Base-by-base conservation (phyloP, 2,329 filamentous ascomycete genomes). In the Hirsutella rhossiliensis region DNA sequence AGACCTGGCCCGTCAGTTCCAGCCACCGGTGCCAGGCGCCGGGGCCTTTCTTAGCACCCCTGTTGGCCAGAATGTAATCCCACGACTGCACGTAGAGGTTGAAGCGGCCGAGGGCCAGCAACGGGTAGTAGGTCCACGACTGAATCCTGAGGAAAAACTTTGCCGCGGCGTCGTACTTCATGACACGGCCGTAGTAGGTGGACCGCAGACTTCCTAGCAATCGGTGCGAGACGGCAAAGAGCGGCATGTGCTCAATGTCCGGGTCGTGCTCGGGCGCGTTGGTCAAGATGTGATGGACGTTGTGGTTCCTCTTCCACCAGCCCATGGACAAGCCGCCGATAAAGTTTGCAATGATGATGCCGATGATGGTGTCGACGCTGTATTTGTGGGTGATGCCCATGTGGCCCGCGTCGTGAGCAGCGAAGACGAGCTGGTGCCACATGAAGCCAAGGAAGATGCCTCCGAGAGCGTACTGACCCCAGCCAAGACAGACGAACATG, bases 241-340 rank as follows among this genome's bases (percentile, higher is more conserved):
- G 82, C 3, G 89, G 89, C 63, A 94, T 77, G 60, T 95, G 84
- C 60, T 90, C 80, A 54, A 96, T 97, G 60, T 97, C 90, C 0
- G 92, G 90, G 59, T 97, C 90, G 59, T 97, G 90, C 62, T 96
- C 92, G 13, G 89, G 86, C 38, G 84, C 84, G 62, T 97, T 97
- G 17, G 92, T 97, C 43, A 97, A 84, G 53, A 97, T 88, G 58
- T 97, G 90, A 60, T 97, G 90, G 9, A 96, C 88, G 57, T 97
- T 97, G 64, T 97, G 90, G 60, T 81, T 96, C 48, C 80, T 76
- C 65, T 97, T 97, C 90, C 92, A 98, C 92, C 92, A 98, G 38
- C 90, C 87, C 43, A 95, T 67, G 23, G 87, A 95, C 30, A 98
- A 66, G 0, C 92, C 92, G 32, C 92, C 92, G 18, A 92, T 68